Evolutionary conservation across 1,284 basidiomycete genomes (phyloP).

Genomic region (Garcileccinum viscosum): DNA sequence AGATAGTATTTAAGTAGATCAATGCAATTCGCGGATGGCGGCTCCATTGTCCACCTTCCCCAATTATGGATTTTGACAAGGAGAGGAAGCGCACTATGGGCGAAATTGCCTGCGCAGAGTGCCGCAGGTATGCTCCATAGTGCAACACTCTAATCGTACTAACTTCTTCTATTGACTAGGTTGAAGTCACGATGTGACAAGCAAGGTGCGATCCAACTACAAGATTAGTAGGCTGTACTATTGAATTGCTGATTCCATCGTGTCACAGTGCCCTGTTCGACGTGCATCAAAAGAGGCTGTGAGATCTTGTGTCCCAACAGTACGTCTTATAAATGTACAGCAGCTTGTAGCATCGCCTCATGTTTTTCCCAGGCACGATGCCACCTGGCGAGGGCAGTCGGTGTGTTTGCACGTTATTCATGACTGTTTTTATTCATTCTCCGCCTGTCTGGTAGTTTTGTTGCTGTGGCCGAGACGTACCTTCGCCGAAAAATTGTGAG

Average conservation of each 20-base stretch:
- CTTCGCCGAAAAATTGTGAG: conserved; percentile 48
- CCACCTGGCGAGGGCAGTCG: conserved; percentile 56
- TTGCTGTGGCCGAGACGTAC: conserved; percentile 56
- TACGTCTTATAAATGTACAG: conserved; percentile 18
- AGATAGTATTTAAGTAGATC: conserved; percentile 5
- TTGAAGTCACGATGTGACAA: conserved; percentile 33
- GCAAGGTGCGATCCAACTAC: conserved; percentile 32
- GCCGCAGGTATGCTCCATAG: conserved; percentile 34
- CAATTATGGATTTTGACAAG: conserved; percentile 20
- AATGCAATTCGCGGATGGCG: neutral
- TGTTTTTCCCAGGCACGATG: conserved; percentile 46
- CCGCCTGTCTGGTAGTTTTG: conserved; percentile 43
- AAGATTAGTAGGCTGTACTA: neutral
- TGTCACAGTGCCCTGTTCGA: conserved; percentile 28
- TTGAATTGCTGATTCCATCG: conserved; percentile 3
- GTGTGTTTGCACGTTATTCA: conserved; percentile 33
- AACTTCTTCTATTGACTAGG: conserved; percentile 11
- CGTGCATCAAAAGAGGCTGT: conserved; percentile 53
- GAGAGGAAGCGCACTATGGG: conserved; percentile 36
- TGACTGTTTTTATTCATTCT: neutral
- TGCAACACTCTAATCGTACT: conserved; percentile 8
- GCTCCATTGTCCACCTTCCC: neutral
- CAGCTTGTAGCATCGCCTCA: neutral
- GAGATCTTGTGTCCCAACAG: conserved; percentile 55
- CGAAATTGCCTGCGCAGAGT: conserved; percentile 55